Evolutionary conservation across 176 grass and related monocot species (phyloP).

Genomic region (Raddia distichophylla): DNA sequence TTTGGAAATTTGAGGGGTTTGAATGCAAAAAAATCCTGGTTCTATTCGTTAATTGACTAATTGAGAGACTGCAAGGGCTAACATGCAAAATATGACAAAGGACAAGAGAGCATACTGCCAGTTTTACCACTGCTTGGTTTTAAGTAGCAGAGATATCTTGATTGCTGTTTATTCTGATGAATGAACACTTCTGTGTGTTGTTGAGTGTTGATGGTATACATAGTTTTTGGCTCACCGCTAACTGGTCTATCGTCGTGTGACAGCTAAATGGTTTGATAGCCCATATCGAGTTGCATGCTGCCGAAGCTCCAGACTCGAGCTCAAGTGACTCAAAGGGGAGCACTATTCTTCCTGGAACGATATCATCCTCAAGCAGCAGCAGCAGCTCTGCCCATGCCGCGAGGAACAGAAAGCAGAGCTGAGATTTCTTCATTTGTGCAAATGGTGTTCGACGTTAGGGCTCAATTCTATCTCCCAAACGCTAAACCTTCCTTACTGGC

Average conservation of each 20-base stretch:
- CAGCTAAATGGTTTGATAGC: conserved; percentile 74
- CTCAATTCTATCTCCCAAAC: conserved; percentile 8
- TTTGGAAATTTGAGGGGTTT: too few species aligned
- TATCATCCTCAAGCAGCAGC: conserved; percentile 37
- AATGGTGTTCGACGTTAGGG: not conserved
- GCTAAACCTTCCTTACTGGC: not conserved
- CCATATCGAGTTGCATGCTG: conserved; percentile 50
- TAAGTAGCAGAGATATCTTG: not conserved
- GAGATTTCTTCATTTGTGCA: not conserved
- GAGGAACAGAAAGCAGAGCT: conserved; percentile 33
- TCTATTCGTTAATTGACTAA: too few species aligned
- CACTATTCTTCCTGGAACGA: conserved; percentile 31
- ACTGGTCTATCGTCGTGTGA: conserved; percentile 23
- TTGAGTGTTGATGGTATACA: not conserved
- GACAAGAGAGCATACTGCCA: too few species aligned
- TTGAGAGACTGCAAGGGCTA: too few species aligned
- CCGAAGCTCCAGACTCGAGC: conserved; percentile 35
- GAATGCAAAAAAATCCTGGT: too few species aligned
- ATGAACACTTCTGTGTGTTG: conserved; percentile 10
- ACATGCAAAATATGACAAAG: too few species aligned
- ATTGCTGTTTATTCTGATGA: conserved; percentile 11
- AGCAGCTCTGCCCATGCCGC: conserved; percentile 18
- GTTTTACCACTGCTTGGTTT: too few species aligned
- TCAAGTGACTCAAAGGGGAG: conserved; percentile 48
- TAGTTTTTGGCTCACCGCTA: conserved; percentile 15